Evolutionary conservation across 129 eudicot genomes (phyloP), one percentile per base, ranked within the genome.

Genomic region (Chrysanthemum lavandulifolium): DNA sequence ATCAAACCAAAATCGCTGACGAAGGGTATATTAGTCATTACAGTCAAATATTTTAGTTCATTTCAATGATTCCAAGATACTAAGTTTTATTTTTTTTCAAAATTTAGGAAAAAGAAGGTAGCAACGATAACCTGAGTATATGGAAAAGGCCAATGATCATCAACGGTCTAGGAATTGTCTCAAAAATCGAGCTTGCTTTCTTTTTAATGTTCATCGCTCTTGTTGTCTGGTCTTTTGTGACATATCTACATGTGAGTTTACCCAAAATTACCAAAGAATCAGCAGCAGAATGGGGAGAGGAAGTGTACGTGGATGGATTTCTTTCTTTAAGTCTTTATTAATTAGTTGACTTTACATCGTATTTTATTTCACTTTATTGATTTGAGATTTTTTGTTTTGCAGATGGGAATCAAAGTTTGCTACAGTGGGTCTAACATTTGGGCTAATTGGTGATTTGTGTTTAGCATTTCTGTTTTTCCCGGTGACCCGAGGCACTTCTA

Each of bases 141-240:
- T 87, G 86, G 95, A 89, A 67, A 73, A 82, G 88, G 78, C 97
- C 92, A 13, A 61, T 87, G 87, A 84, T 87, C 56, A 68, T 93
- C 64, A 86, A 78, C 79, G 90, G 98, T 14, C 87, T 93, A 0
- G 98, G 98, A 45, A 86, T 93, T 10, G 97, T 93, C 52, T 73
- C 97, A 0, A 73, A 78, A 51, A 86, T 83, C n/a, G 98, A 93
- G 80, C 83, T 89, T 3, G 71, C 84, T 14, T 86, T 93, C 70
- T 72, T 93, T 13, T 9, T 76, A 23, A 85, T 93, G 95, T 93
- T 93, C 78, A 79, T 90, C 31, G 92, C 92, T 10, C 92, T 93
- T n/a, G 33, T 87, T 2, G 76, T 84, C 0, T 93, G 97, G 96
- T 75, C 83, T 61, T 80, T 82, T 47, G 66, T 80, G 19, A 69